Evolutionary conservation across 192 early-diverging fungal species (phyloP), one percentile per base, ranked within the genome.

Genomic region (Allomyces javanicus): DNA sequence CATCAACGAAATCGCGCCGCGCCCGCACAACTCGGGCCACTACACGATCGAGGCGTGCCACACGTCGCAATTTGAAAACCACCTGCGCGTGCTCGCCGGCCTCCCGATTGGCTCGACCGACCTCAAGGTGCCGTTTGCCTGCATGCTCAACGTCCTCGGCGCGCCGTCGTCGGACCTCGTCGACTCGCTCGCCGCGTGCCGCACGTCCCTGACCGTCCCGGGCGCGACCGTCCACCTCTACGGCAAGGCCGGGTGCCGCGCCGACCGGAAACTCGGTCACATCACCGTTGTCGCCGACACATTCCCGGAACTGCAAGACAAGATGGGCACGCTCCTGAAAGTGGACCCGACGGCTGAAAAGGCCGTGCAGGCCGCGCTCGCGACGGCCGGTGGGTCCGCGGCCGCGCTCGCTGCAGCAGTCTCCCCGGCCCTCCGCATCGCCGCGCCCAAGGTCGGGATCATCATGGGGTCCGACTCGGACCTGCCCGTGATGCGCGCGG

Each of bases 391-490:
- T 62, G 43, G 24, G 23, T 24, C 14, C 1, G 11, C 23, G 22
- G 27, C 33, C 21, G 14, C 63, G 7, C 58, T 25, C 21, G 33
- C 65, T 10, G 77, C 72, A 23, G 71, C 69, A 65, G 27, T 71
- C 22, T 73, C 77, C 65, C 64, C 71, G n/a, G 64, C 61, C 24
- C 66, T 68, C 40, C n/a, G 23, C 25, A 25, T 67, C 58, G 73
- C 76, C 67, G 33, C 75, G n/a, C 91, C 94, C 10, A 71, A 94
- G 22, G 94, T 99, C 7, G 93, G 89, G 58, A 93, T 99, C 67
- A 97, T 99, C 67, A 99, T 99, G 96, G 96, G 96, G 14, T 93
- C 90, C 0, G 96, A 99, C 79, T 94, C 91, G 17, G 96, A 99
- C 71, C 79, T 99, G 63, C 95, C 94, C 33, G 90, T 87, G 0